Evolutionary conservation across 805 yeast species (phyloP).

Genomic region (Grigorovia jiainica): DNA sequence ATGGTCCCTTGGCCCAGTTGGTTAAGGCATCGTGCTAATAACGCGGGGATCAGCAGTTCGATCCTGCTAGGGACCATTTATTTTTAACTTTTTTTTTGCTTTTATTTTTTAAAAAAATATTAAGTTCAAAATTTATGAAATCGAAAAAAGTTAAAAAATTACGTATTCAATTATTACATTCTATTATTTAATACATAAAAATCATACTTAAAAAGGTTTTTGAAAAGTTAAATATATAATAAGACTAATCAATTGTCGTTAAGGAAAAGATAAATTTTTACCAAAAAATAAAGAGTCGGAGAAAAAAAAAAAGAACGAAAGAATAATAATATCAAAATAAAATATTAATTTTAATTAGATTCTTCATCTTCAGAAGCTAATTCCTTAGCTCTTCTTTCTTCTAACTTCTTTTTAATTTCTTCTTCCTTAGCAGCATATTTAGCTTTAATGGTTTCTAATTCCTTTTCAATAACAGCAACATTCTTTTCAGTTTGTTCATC

Average conservation of each 20-base stretch:
- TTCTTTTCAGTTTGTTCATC: conserved; percentile 72
- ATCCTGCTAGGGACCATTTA: conserved; percentile 24
- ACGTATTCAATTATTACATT: not conserved
- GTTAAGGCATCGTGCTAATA: conserved; percentile 27
- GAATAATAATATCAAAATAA: not conserved
- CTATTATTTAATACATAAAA: not conserved
- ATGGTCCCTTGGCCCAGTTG: conserved; percentile 26
- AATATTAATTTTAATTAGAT: conserved; percentile 1
- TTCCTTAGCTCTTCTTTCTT: conserved; percentile 26
- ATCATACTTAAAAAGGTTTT: not conserved
- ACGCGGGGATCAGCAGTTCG: conserved; percentile 27
- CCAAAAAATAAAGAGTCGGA: not conserved
- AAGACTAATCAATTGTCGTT: no score
- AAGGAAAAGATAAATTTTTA: not conserved
- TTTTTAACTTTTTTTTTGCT: no score
- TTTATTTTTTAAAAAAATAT: no score
- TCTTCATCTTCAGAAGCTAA: conserved; percentile 15
- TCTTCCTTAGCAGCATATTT: conserved; percentile 40
- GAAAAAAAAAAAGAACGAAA: not conserved
- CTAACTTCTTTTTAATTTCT: conserved; percentile 24
- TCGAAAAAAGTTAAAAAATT: no score
- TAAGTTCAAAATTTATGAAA: no score
- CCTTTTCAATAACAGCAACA: conserved; percentile 66
- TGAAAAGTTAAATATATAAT: not conserved
- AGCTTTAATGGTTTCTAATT: conserved; percentile 58